These are phyloP conservation scores for Skeletonema potamos DNA, from an alignment of 108 stramenopile genomes.

Conservation along the genomic window DNA sequence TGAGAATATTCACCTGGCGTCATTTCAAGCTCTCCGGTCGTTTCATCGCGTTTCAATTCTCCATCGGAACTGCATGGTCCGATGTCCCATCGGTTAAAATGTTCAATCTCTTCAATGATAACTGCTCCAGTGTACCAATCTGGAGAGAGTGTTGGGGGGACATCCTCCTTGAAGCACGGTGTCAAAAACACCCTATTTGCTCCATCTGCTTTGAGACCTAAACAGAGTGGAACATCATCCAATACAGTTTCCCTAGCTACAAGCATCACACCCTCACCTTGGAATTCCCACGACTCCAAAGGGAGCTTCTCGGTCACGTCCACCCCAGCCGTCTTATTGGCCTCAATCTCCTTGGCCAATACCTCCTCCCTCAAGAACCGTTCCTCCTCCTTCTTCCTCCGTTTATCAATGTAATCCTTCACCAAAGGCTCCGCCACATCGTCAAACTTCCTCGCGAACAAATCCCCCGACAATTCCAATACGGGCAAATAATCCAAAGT, in stretches of 20 bases:
- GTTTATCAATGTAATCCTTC: slow-evolving; percentile 77
- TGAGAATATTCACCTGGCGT: slow-evolving; percentile 62
- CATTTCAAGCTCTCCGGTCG: slow-evolving; percentile 57
- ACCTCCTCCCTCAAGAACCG: slow-evolving; percentile 37
- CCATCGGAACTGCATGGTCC: slow-evolving; percentile 87
- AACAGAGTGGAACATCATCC: slow-evolving; percentile 62
- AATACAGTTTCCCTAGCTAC: slow-evolving; percentile 80
- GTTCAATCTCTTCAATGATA: slow-evolving; percentile 72
- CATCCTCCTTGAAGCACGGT: slow-evolving; percentile 79
- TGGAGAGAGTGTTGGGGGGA: slow-evolving; percentile 59
- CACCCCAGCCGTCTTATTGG: slow-evolving; percentile 19
- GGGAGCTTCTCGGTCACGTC: slow-evolving; percentile 17
- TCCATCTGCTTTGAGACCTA: slow-evolving; percentile 59
- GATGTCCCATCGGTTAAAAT: slow-evolving; percentile 81
- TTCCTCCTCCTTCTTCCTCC: slow-evolving; percentile 51
- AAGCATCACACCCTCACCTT: slow-evolving; percentile 83
- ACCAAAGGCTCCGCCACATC: slow-evolving; percentile 62
- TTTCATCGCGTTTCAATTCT: slow-evolving; percentile 59
- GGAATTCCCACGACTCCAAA: slow-evolving; percentile 54
- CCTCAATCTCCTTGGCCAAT: slow-evolving; percentile 23
- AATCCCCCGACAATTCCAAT: slow-evolving; percentile 77
- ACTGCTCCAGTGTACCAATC: slow-evolving; percentile 87
- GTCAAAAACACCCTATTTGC: slow-evolving; percentile 55
- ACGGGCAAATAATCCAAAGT: slow-evolving; percentile 82
- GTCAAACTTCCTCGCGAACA: slow-evolving; percentile 90